phyloP scores from a whole-genome alignment of 495 filamentous ascomycete genomes.

The Evansstolkia leycettana region DNA sequence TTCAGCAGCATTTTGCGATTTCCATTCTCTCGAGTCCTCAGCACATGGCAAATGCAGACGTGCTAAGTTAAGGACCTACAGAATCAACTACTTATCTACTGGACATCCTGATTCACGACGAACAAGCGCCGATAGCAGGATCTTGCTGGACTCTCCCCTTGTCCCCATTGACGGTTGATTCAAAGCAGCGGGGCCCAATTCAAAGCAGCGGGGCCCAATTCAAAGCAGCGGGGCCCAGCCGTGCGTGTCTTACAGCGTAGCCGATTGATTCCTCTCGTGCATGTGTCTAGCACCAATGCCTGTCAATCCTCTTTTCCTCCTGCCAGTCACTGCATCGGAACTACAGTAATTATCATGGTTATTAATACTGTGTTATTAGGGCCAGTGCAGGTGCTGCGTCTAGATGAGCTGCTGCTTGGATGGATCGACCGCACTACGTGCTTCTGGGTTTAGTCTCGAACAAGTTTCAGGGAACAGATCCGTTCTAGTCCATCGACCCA shows the following conservation, averaged over 20 bases:
- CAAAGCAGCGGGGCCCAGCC: slow-evolving; percentile 9
- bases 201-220: slow-evolving; percentile 8
- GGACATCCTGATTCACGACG: too few species aligned
- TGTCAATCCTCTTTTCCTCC: slow-evolving; percentile 3
- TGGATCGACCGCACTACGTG: slow-evolving; percentile 12
- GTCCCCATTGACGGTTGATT: slow-evolving; percentile 13
- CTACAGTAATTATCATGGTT: too few species aligned
- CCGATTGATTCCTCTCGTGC: slow-evolving; percentile 13
- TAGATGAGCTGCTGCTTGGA: slow-evolving; percentile 6
- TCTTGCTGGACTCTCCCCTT: too few species aligned
- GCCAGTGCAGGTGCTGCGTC: too few species aligned
- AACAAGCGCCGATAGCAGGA: too few species aligned
- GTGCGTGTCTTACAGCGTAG: slow-evolving; percentile 11
- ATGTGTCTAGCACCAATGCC: slow-evolving; percentile 10
- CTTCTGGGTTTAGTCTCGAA: slow-evolving; percentile 12
- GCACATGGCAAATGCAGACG: too few species aligned
- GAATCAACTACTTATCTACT: too few species aligned
- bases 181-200: slow-evolving; percentile 11
- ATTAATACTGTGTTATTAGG: too few species aligned
- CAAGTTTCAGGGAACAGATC: slow-evolving; percentile 7
- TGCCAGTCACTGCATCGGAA: slow-evolving; percentile 16
- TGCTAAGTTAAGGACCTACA: too few species aligned
- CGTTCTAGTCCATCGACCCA: slow-evolving; percentile 17
- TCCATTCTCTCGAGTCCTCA: too few species aligned
- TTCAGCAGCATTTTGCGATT: too few species aligned